Conservation (phyloP, 108 stramenopile genomes). For the Cylindrotheca fusiformis region DNA sequence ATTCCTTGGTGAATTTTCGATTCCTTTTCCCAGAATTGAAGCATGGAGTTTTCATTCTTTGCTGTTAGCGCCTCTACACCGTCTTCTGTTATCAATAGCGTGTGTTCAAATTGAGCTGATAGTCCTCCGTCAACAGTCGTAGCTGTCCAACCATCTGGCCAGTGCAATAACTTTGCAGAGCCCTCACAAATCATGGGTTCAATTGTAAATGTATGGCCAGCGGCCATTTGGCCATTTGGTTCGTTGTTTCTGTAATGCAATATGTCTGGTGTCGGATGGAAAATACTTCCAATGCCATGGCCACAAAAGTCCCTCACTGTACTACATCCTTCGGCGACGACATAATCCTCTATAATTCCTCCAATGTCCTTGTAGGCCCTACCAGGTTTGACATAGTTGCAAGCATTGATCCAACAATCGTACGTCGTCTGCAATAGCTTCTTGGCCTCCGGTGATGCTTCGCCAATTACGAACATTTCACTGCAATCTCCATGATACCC, state of each 20-base stretch:
- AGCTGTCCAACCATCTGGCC: conserved; percentile 99
- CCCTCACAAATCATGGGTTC: conserved; percentile 99
- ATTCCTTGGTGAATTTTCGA: conserved; percentile 65
- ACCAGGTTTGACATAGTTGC: conserved; percentile 74
- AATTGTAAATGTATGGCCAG: conserved; percentile 99
- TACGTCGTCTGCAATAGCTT: conserved; percentile 86
- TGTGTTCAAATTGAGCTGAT: conserved; percentile 96
- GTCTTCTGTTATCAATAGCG: conserved; percentile 79
- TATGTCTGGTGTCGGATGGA: conserved; percentile 96
- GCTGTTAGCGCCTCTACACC: conserved; percentile 91
- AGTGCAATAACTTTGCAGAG: conserved; percentile 54
- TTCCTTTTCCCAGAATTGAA: conserved; percentile 91
- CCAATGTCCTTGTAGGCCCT: conserved; percentile 93
- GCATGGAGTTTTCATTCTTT: conserved; percentile 68
- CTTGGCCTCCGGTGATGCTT: conserved; percentile 55
- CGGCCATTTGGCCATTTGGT: conserved; percentile 81
- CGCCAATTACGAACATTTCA: conserved; percentile 95
- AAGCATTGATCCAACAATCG: conserved; percentile 80
- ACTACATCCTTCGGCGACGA: conserved; percentile 58
- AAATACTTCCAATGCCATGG: conserved; percentile 93
- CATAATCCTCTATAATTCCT: conserved; percentile 85
- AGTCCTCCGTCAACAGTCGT: conserved; percentile 81
- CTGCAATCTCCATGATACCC: conserved; percentile 98
- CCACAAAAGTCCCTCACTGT: conserved; percentile 91
- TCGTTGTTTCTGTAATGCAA: conserved; percentile 93